phyloP scores from a whole-genome alignment of 768 basidiomycete species.

The Podaxis sp. region DNA sequence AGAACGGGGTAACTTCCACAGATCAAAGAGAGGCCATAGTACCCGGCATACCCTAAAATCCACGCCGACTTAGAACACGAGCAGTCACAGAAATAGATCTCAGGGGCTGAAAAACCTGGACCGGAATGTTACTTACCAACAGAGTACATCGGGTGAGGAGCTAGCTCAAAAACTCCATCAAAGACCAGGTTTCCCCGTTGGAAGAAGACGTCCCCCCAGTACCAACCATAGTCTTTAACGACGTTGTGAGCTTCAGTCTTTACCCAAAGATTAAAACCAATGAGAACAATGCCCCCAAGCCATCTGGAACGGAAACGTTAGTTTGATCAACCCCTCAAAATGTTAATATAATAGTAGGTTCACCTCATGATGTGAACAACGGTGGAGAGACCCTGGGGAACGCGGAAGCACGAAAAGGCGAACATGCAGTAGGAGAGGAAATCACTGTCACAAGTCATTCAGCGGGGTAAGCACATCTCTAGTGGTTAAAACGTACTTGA shows the following conservation, averaged over 20 bases:
- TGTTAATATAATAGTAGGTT: slow-evolving; percentile 12
- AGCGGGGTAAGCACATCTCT: not conserved
- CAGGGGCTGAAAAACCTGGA: not conserved
- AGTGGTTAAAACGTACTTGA: slow-evolving; percentile 65
- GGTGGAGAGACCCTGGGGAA: slow-evolving; percentile 74
- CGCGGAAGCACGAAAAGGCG: slow-evolving; percentile 88
- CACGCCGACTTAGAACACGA: not conserved
- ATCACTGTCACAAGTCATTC: slow-evolving; percentile 53
- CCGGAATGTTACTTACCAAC: slow-evolving; percentile 44
- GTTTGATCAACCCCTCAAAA: not conserved
- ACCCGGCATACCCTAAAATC: slow-evolving; percentile 82
- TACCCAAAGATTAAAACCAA: slow-evolving; percentile 97
- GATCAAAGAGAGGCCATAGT: slow-evolving; percentile 93
- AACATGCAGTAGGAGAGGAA: slow-evolving; percentile 95
- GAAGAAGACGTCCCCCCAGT: slow-evolving; percentile 93
- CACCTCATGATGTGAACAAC: slow-evolving; percentile 77
- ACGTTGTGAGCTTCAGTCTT: slow-evolving; percentile 97
- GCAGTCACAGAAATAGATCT: not conserved
- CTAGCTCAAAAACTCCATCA: slow-evolving; percentile 95
- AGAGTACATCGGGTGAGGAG: slow-evolving; percentile 95
- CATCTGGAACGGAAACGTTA: slow-evolving; percentile 49
- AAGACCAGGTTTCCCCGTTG: slow-evolving; percentile 92
- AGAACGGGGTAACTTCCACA: slow-evolving; percentile 87
- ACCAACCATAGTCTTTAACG: slow-evolving; percentile 98
- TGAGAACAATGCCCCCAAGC: slow-evolving; percentile 81